Evolutionary conservation across 2,329 filamentous ascomycete genomes (phyloP), one percentile per base, ranked within the genome.

Genomic region (Epichloe sp.): DNA sequence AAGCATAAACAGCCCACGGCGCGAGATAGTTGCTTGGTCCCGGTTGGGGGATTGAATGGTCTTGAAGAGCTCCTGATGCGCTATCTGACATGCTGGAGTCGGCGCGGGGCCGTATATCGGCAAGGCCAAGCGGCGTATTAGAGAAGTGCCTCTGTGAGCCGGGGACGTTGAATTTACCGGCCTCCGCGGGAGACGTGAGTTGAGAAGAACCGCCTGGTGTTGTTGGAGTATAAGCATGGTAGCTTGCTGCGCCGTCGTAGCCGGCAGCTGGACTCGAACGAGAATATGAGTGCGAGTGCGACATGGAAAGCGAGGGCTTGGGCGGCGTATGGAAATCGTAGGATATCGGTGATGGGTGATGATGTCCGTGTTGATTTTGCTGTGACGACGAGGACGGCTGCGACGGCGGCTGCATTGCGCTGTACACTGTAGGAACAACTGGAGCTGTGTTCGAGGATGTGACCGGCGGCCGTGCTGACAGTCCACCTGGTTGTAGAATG

Each of bases 1-100:
- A 91, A 12, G 93, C 91, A 66, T 97, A 98, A 51, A 95, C 83
- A 14, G 89, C 85, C 88, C 93, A 98, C 0, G 91, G 90, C 4
- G 91, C 89, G 56, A 95, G 71, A 64, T 96, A 95, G 65, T 91
- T 96, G 74, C 88, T 95, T 56, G 91, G 94, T 64, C 86, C 68
- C 64, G 84, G 66, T 68, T 80, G 73, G 55, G 80, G 65, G 63
- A 63, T 80, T 56, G 80, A 79, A 48, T 81, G 74, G 61, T 89
- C 86, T 63, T 85, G 85, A 42, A 76, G 57, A 67, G 74, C 67
- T 68, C 82, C 83, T 42, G 82, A 75, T 14, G 78, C 72, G 47
- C 82, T 80, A 58, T 95, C 88, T 17, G 83, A 82, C 62, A 93
- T 77, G 63, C 79, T 83, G 48, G 86, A 90, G 63, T 95, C 88